Base-by-base conservation (phyloP, 768 basidiomycete species). In the Clitopilus passeckerianus region DNA sequence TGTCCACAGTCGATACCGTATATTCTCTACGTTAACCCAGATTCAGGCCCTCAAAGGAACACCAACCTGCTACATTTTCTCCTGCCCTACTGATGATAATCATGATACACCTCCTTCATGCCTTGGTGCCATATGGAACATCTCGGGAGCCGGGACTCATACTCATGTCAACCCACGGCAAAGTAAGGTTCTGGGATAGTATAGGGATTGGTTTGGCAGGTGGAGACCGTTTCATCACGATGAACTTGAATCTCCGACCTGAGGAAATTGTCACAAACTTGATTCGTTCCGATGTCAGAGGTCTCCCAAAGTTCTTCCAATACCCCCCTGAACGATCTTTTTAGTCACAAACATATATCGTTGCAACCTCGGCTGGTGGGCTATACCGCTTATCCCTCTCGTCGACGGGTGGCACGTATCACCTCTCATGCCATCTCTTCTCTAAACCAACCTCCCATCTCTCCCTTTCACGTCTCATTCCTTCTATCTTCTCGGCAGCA, bases 91-190 rank as follows among this genome's bases (percentile, higher is more conserved):
- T 60, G 75, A 79, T 59, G 62, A 74, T 20, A 70, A 72, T 20
- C 71, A 72, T 34, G 67, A 70, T 1, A 67, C 72, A 53, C 80
- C 83, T 83, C 12, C 74, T 83, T 37, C 81, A 85, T 72, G 78
- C 79, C n/a, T 81, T 93, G 15, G 82, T 92, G 20, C 89, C 91
- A 15, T 83, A 83, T 65, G 82, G 81, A 12, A 61, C 79, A 4
- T 79, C 83, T 12, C 84, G 90, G 43, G 95, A 98, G 73, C 95
- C 95, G 2, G 94, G 94, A 23, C 82, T 96, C 37, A 85, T 97
- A 44, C 81, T 95, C 56, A 74, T 91, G 54, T 89, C 89, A 7
- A 74, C 82, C 6, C 74, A 80, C 0, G 95, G 95, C 4, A 77
- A 86, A 62, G 74, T 93, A 58, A 84, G 91, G 35, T 91, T 92